These are phyloP conservation scores for Hydnomerulius pinastri DNA, from an alignment of 768 basidiomycete species.

Conservation along the genomic window DNA sequence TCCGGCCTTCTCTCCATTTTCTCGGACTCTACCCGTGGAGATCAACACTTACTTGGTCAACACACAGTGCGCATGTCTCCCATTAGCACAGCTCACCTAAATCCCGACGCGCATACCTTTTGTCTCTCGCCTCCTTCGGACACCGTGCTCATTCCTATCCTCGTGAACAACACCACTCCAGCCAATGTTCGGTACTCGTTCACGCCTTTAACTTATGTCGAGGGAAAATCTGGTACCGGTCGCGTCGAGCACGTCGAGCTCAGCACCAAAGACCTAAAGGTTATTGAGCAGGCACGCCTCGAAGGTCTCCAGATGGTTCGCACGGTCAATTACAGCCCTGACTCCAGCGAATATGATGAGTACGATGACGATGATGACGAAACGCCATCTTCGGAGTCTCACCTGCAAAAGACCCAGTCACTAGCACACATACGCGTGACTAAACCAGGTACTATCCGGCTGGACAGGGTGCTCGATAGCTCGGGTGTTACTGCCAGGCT, in stretches of 20 bases:
- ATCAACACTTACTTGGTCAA: slow-evolving; percentile 75
- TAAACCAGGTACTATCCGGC: slow-evolving; percentile 72
- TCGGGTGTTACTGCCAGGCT: slow-evolving; percentile 75
- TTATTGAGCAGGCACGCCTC: slow-evolving; percentile 60
- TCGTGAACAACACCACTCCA: slow-evolving; percentile 89
- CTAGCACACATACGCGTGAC: slow-evolving; percentile 70
- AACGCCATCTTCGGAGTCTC: slow-evolving; percentile 35
- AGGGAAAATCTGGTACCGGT: slow-evolving; percentile 37
- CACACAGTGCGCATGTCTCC: slow-evolving; percentile 93
- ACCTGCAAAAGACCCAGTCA: slow-evolving; percentile 73
- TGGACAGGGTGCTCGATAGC: slow-evolving; percentile 73
- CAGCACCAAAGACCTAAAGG: slow-evolving; percentile 62
- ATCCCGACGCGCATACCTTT: slow-evolving; percentile 72
- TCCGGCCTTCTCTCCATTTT: slow-evolving; percentile 52
- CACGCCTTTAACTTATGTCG: slow-evolving; percentile 58
- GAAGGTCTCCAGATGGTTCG: slow-evolving; percentile 51
- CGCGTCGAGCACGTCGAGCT: slow-evolving; percentile 59
- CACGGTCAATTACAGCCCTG: slow-evolving; percentile 32
- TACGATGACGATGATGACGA: slow-evolving; percentile 60
- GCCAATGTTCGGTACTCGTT: slow-evolving; percentile 71
- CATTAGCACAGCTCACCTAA: slow-evolving; percentile 89
- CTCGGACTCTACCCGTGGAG: slow-evolving; percentile 37
- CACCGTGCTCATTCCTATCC: slow-evolving; percentile 72
- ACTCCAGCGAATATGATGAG: slow-evolving; percentile 60
- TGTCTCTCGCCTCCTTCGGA: slow-evolving; percentile 61